These are phyloP conservation scores for Fomitopsis pinicola DNA, from an alignment of 1,284 basidiomycete species.

Conservation along the genomic window DNA sequence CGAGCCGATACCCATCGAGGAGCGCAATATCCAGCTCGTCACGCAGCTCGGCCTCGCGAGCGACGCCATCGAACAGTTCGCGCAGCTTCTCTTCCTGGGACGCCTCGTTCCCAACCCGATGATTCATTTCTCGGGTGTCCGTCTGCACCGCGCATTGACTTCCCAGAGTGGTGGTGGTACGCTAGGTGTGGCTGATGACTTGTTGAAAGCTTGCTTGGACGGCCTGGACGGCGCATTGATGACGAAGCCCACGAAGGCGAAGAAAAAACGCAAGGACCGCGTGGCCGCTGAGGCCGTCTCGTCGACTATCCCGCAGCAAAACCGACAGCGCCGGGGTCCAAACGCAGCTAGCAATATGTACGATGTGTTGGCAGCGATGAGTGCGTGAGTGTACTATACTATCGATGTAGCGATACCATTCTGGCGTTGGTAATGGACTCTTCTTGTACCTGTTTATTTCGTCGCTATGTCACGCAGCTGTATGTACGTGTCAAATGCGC, in stretches of 20 bases:
- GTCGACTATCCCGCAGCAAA: background rate
- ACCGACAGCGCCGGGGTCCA: background rate
- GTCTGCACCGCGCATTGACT: constrained; percentile 51
- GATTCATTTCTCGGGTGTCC: constrained; percentile 50
- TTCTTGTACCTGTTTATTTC: too few relatives aligned
- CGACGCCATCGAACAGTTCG: constrained; percentile 54
- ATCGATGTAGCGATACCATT: background rate
- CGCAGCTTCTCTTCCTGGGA: constrained; percentile 54
- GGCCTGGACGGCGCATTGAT: constrained; percentile 42
- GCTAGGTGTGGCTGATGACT: constrained; percentile 19
- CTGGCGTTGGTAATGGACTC: background rate
- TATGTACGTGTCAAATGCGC: too few relatives aligned
- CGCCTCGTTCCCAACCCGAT: constrained; percentile 41
- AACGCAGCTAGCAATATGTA: constrained; percentile 16
- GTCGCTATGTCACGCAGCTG: too few relatives aligned
- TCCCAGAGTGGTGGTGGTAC: constrained; percentile 15
- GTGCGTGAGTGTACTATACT: constrained; percentile 5
- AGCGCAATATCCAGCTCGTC: constrained; percentile 67
- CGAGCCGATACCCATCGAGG: constrained; percentile 31
- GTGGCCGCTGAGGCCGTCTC: constrained; percentile 19
- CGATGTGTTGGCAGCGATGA: constrained; percentile 28
- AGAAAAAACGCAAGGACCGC: constrained; percentile 30
- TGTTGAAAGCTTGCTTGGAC: constrained; percentile 46
- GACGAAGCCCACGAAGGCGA: constrained; percentile 36
- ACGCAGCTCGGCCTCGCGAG: constrained; percentile 63